Conservation (phyloP, 1,284 basidiomycete species). For the Apiotrichum domesticum region DNA sequence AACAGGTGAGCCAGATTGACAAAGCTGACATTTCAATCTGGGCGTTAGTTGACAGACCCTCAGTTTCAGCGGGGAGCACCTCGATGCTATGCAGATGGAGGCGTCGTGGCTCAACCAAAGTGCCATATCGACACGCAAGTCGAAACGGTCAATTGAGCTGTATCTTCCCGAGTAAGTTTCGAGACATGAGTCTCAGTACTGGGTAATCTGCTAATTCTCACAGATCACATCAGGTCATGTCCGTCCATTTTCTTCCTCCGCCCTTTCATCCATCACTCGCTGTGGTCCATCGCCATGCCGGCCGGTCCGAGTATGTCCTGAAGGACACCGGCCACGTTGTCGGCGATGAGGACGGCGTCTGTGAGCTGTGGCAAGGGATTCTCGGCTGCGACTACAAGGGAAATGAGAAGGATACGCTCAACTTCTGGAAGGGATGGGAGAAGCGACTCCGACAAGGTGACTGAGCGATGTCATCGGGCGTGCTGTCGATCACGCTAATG, state of each 20-base stretch:
- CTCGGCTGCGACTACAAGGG: constrained; percentile 29
- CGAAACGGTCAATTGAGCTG: constrained; percentile 15
- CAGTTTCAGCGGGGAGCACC: constrained; percentile 29
- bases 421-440: constrained; percentile 30
- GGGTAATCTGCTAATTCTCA: too few species aligned
- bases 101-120: constrained; percentile 18
- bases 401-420: neutral
- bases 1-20: constrained; percentile 25
- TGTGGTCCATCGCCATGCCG: constrained; percentile 25
- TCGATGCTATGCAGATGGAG: constrained; percentile 27
- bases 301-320: constrained; percentile 25
- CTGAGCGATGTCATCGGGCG: too few species aligned
- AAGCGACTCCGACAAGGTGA: neutral
- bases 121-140: too few species aligned
- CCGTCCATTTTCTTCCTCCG: constrained; percentile 21
- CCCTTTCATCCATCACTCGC: constrained; percentile 24
- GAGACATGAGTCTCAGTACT: too few species aligned
- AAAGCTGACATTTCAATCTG: too few species aligned
- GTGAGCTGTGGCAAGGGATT: constrained; percentile 30
- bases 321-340: constrained; percentile 34
- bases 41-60: neutral
- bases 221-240: constrained; percentile 28
- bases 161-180: constrained; percentile 38
- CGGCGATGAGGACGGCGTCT: constrained; percentile 31
- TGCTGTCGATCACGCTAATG: too few species aligned